Conservation (phyloP, 2,329 filamentous ascomycete species). For the Colletotrichum salicis region DNA sequence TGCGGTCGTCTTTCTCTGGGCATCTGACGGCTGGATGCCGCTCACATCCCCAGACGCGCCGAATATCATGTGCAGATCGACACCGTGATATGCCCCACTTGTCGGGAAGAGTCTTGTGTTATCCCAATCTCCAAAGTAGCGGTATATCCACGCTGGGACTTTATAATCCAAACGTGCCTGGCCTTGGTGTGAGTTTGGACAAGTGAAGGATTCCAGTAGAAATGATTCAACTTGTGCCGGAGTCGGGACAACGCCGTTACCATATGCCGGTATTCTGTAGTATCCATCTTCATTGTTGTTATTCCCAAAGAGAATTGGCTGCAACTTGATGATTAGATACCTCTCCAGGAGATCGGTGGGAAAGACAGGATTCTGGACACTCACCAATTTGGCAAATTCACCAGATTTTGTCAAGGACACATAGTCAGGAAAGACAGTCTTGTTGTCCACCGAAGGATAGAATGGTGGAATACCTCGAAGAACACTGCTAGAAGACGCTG, state of each 20-base stretch:
- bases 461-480: conserved; percentile 52
- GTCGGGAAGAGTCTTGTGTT: conserved; percentile 57
- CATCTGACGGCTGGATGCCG: conserved; percentile 45
- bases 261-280: conserved; percentile 57
- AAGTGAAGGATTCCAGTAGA: conserved; percentile 57
- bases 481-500: conserved; percentile 46
- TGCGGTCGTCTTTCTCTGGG: conserved; percentile 46
- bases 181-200: conserved; percentile 53
- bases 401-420: conserved; percentile 44
- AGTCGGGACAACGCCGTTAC: conserved; percentile 50
- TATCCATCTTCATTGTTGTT: conserved; percentile 59
- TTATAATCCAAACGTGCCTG: conserved; percentile 45
- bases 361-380: background rate
- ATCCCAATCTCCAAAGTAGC: conserved; percentile 61
- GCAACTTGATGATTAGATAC: background rate
- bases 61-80: conserved; percentile 59
- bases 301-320: conserved; percentile 55
- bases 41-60: conserved; percentile 52
- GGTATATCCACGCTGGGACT: conserved; percentile 56
- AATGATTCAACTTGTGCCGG: conserved; percentile 50
- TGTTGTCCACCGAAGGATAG: conserved; percentile 53
- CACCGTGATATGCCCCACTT: conserved; percentile 61
- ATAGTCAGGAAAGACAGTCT: conserved; percentile 55
- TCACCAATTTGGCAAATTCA: conserved; percentile 46
- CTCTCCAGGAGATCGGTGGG: fast-evolving